Evolutionary conservation across 257 asterid species (phyloP), one percentile per base, ranked within the genome.

Genomic region (Penstemon davidsonii): DNA sequence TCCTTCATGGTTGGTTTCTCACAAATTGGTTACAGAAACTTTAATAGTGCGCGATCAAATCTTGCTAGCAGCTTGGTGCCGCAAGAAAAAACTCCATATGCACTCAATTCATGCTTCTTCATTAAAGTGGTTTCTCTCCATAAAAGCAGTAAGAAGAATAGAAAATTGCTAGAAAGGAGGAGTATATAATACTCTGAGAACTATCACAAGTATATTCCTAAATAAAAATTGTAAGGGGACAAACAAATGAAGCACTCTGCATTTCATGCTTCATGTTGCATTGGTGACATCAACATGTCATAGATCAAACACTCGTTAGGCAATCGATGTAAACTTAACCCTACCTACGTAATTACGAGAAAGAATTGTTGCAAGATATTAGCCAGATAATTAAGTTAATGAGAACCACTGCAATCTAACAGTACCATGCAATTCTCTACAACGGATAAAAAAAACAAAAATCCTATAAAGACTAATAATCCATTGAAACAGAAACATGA

Each of bases 81-180:
- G 1, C 54, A 12, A 51, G 69, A 61, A 46, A 25, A 47, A 10
- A 44, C 19, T 18, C 41, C 45, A 60, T 39, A 19, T 74, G 33
- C 33, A 25, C 33, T 25, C 33, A 1, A 25, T 25, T 25, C 33
- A 25, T 66, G 68, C 42, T 70, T 45, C 70, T 60, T 66, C 55
- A 69, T 64, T 57, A 44, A 56, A 72, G 44, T 6, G 60, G 64
- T 33, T 60, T 60, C 7, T 42, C 66, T 58, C 25, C 36, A 53
- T 71, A 60, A 12, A 60, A 18, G 45, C 67, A 74, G 36, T 56
- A 54, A 37, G 33, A n/a, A 36, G 36, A 62, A 61, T 10, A 37
- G 44, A 71, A 25, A 25, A 25, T 25, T 25, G 33, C 33, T 6
- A 6, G 60, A 19, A 69, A 53, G 52, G 53, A 46, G 66, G 46